Conservation (phyloP, 345 rosid species). For the Kandelia obovata region DNA sequence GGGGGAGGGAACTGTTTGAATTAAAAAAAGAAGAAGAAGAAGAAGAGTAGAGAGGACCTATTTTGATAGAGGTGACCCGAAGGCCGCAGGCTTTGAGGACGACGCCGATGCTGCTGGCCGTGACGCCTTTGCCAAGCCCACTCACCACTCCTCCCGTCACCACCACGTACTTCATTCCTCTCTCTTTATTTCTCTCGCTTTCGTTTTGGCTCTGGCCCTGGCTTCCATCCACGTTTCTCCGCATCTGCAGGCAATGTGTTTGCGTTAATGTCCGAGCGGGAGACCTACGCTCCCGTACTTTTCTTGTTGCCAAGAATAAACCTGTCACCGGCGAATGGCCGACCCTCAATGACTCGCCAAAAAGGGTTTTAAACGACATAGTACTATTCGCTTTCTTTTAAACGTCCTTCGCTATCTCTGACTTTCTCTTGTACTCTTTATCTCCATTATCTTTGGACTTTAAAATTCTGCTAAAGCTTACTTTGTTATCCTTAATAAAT, state of each 20-base stretch:
- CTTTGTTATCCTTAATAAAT: no score
- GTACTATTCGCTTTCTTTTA: no score
- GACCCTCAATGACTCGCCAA: not conserved
- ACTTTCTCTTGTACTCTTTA: no score
- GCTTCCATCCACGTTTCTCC: not conserved
- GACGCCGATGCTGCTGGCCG: slow-evolving; percentile 94
- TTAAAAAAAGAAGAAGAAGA: not conserved
- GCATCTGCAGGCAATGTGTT: slow-evolving; percentile 34
- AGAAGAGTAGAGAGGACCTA: slow-evolving; percentile 39
- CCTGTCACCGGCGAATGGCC: slow-evolving; percentile 13
- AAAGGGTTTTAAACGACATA: slow-evolving; percentile 6
- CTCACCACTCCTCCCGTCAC: slow-evolving; percentile 98
- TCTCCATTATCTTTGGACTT: no score
- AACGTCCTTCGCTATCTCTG: no score
- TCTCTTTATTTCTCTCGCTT: not conserved
- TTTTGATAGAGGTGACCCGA: slow-evolving; percentile 95
- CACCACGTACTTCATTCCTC: slow-evolving; percentile 81
- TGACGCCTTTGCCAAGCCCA: slow-evolving; percentile 97
- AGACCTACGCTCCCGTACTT: slow-evolving; percentile 2
- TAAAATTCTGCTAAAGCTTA: no score
- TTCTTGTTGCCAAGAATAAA: not conserved
- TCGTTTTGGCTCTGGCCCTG: slow-evolving; percentile 6
- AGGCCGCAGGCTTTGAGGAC: slow-evolving; percentile 94
- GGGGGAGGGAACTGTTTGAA: not conserved
- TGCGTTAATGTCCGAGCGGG: slow-evolving; percentile 46